Evolutionary conservation across 2,329 filamentous ascomycete species (phyloP).

Genomic region (Chrysoporthe puriensis): DNA sequence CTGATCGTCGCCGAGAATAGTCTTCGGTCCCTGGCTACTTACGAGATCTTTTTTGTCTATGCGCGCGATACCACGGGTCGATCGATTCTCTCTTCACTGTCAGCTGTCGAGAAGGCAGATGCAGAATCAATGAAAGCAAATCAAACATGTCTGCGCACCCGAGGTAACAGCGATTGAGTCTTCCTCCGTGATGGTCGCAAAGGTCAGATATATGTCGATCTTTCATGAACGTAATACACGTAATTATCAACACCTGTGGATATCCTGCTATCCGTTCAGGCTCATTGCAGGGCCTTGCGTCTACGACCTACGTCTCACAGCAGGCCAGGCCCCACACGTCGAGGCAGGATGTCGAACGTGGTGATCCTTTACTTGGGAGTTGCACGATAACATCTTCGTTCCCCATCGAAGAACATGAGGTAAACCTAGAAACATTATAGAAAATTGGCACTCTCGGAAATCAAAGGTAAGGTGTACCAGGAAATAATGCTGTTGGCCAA

Average conservation of each 20-base stretch:
- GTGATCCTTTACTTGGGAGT: background rate
- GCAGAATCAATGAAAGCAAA: background rate
- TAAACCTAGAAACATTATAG: no score
- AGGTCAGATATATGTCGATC: background rate
- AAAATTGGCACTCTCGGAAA: background rate
- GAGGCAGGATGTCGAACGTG: background rate
- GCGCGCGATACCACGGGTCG: conserved; percentile 9
- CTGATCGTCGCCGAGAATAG: background rate
- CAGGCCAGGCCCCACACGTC: background rate
- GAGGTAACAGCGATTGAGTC: background rate
- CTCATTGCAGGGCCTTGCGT: background rate
- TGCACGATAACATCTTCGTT: background rate
- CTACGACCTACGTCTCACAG: background rate
- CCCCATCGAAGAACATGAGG: no score
- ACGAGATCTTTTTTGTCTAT: background rate
- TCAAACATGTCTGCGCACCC: background rate
- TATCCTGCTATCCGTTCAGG: background rate
- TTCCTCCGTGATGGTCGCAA: background rate
- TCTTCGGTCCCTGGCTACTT: background rate
- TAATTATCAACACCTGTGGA: background rate
- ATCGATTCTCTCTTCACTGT: background rate
- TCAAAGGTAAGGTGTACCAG: no score
- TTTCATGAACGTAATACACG: background rate
- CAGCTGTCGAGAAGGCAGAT: background rate
- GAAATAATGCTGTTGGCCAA: background rate